Conservation (phyloP, 257 asterid genomes). For the Verbascum thapsus region DNA sequence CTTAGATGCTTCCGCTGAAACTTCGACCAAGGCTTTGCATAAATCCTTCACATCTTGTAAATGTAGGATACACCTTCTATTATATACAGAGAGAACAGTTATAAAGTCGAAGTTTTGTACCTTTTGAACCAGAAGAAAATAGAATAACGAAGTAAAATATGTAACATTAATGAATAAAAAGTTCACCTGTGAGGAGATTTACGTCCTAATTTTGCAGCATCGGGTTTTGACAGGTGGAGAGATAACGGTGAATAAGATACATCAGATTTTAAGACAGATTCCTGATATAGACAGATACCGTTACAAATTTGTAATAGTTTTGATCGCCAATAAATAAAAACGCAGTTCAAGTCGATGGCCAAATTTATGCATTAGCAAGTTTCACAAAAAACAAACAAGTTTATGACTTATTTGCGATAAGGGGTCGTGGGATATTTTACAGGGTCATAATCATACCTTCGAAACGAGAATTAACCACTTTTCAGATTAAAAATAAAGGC, state of each 20-base stretch:
- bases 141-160: constrained; percentile 1
- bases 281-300: constrained; percentile 47
- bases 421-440: too few relatives aligned
- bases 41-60: constrained; percentile 51
- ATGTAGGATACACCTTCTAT: constrained; percentile 59
- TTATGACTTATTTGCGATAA: too few relatives aligned
- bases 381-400: too few relatives aligned
- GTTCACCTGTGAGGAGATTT: constrained; percentile 51
- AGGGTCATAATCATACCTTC: too few relatives aligned
- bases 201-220: constrained; percentile 33
- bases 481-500: too few relatives aligned
- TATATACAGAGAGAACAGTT: constrained; percentile 2
- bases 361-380: too few relatives aligned
- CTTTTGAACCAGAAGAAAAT: neutral
- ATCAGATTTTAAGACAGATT: constrained; percentile 34
- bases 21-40: constrained; percentile 54
- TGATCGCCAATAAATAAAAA: too few relatives aligned
- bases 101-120: neutral
- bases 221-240: constrained; percentile 35
- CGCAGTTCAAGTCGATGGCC: too few relatives aligned
- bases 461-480: too few relatives aligned
- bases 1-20: constrained; percentile 60
- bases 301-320: too few relatives aligned
- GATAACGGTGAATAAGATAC: constrained; percentile 37
- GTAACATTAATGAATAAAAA: constrained; percentile 1